phyloP scores from a whole-genome alignment of 495 filamentous ascomycete genomes.

The Aspergillus avenaceus region DNA sequence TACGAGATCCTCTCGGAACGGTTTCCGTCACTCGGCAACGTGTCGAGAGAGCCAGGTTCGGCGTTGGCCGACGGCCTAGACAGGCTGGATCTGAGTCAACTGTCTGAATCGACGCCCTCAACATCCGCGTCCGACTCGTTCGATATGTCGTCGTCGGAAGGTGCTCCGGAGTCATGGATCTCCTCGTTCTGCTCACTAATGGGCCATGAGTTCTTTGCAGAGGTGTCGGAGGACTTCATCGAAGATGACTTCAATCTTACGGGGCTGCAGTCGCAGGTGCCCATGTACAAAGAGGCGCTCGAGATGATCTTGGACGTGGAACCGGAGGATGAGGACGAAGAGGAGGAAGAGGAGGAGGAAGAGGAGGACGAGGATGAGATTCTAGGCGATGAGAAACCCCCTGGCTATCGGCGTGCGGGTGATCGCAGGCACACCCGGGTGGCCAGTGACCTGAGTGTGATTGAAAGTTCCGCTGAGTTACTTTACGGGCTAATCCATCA shows the following conservation, averaged over 20 bases:
- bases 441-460: slow-evolving; percentile 85
- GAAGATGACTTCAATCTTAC: slow-evolving; percentile 99
- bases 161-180: slow-evolving; percentile 92
- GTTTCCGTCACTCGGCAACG: slow-evolving; percentile 41
- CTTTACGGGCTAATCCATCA: slow-evolving; percentile 98
- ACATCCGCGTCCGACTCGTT: slow-evolving; percentile 45
- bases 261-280: slow-evolving; percentile 88
- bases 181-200: slow-evolving; percentile 91
- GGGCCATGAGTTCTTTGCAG: slow-evolving; percentile 97
- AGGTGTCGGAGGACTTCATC: slow-evolving; percentile 98
- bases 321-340: slow-evolving; percentile 86
- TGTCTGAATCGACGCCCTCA: slow-evolving; percentile 47
- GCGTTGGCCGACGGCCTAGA: slow-evolving; percentile 50
- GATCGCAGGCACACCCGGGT: slow-evolving; percentile 82
- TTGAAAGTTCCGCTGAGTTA: slow-evolving; percentile 94
- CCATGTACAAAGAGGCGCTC: slow-evolving; percentile 96
- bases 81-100: slow-evolving; percentile 49
- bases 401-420: slow-evolving; percentile 52
- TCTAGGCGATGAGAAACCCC: slow-evolving; percentile 61
- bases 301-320: slow-evolving; percentile 99
- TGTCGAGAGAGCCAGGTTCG: slow-evolving; percentile 50
- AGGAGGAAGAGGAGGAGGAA: slow-evolving; percentile 72
- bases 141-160: slow-evolving; percentile 68
- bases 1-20: slow-evolving; percentile 17
- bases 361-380: slow-evolving; percentile 76